These are phyloP conservation scores for Dryadomyces quercivorus DNA, from an alignment of 2,329 filamentous ascomycete species.

Conservation along the genomic window DNA sequence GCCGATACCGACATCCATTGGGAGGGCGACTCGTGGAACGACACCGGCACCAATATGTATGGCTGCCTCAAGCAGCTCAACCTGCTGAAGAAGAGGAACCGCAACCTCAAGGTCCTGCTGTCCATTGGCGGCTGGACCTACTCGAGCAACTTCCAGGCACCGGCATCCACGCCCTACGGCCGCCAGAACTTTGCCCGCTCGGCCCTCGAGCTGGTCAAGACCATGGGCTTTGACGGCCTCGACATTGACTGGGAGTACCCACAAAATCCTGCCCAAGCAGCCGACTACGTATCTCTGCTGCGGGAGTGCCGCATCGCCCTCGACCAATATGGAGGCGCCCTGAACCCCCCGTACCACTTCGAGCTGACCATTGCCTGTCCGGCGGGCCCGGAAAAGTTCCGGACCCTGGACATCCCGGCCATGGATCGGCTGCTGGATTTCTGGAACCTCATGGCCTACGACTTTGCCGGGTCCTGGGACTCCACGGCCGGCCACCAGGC, in stretches of 20 bases:
- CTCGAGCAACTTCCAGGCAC: slow-evolving; percentile 66
- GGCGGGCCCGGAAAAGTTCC: slow-evolving; percentile 49
- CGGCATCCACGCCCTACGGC: slow-evolving; percentile 58
- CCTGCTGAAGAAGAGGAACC: slow-evolving; percentile 68
- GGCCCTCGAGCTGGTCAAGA: slow-evolving; percentile 63
- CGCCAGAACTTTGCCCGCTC: slow-evolving; percentile 60
- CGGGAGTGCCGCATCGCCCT: slow-evolving; percentile 42
- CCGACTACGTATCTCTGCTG: slow-evolving; percentile 47
- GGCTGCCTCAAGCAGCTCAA: slow-evolving; percentile 84
- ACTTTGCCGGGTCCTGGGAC: slow-evolving; percentile 80
- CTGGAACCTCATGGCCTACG: slow-evolving; percentile 81
- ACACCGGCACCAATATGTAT: slow-evolving; percentile 68
- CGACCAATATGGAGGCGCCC: slow-evolving; percentile 39
- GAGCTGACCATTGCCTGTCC: slow-evolving; percentile 54
- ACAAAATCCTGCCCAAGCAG: slow-evolving; percentile 38
- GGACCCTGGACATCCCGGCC: slow-evolving; percentile 45
- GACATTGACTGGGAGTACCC: slow-evolving; percentile 54
- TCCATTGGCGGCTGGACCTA: slow-evolving; percentile 93
- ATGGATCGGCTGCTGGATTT: slow-evolving; percentile 61
- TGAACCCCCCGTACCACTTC: slow-evolving; percentile 37
- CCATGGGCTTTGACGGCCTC: slow-evolving; percentile 62
- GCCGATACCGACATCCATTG: slow-evolving; percentile 63
- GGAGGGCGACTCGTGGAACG: slow-evolving; percentile 58
- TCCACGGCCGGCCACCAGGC: slow-evolving; percentile 60
- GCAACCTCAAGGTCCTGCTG: slow-evolving; percentile 73